Conservation (phyloP, 345 rosid genomes). For the Syzygium grande region DNA sequence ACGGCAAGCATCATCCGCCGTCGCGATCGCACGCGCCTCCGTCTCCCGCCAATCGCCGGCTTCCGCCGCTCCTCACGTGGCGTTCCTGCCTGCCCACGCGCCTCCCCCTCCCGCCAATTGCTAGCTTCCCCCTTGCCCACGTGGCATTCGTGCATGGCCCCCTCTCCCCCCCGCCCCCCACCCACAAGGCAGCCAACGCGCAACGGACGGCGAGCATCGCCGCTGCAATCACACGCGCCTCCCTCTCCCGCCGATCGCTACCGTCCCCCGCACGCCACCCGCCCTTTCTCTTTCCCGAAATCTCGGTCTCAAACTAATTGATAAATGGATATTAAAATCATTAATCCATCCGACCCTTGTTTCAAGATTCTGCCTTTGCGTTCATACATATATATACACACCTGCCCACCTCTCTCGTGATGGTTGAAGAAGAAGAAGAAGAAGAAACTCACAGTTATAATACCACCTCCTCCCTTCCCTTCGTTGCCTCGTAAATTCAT, state of each 20-base stretch:
- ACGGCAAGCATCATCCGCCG: neutral
- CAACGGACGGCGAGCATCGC: neutral
- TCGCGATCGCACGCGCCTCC: neutral
- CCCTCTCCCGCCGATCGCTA: neutral
- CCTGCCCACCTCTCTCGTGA: neutral
- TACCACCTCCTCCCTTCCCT: neutral
- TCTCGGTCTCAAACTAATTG: neutral
- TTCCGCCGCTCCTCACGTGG: too few relatives aligned
- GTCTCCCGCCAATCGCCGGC: neutral
- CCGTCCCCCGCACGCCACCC: neutral
- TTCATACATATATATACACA: neutral
- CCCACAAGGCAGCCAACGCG: neutral
- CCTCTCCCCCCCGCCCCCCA: too few relatives aligned
- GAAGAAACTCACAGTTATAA: neutral
- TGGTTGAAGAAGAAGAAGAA: neutral
- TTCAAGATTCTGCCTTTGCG: neutral
- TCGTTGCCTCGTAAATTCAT: neutral
- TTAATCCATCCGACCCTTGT: neutral
- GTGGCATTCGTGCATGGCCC: too few relatives aligned
- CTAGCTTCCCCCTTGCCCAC: too few relatives aligned
- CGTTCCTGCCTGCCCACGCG: too few relatives aligned
- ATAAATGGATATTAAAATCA: neutral
- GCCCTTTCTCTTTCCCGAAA: neutral
- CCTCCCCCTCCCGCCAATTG: too few relatives aligned
- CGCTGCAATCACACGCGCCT: neutral